phyloP scores from a whole-genome alignment of 1,284 basidiomycete genomes.

The Leccinum fallax region DNA sequence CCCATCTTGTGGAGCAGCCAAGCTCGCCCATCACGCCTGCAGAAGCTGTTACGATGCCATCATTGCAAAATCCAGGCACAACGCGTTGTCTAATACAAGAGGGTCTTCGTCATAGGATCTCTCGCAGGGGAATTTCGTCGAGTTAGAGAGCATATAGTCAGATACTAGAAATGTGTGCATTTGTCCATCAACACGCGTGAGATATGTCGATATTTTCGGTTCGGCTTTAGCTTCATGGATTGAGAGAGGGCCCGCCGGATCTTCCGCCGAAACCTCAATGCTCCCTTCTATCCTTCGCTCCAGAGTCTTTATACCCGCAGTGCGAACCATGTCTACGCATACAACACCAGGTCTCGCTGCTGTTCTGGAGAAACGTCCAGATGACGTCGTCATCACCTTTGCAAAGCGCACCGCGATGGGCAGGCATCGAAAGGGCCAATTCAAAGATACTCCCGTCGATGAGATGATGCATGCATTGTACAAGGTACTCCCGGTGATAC shows the following conservation, averaged over 20 bases:
- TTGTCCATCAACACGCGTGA: constrained; percentile 5
- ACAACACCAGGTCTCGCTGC: constrained; percentile 45
- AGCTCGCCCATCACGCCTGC: constrained; percentile 90
- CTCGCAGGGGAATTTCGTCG: constrained; percentile 1
- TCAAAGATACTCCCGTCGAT: constrained; percentile 76
- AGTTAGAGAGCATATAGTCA: constrained; percentile 1
- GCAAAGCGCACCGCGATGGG: constrained; percentile 81
- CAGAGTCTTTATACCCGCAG: constrained; percentile 2
- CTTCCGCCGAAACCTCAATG: constrained; percentile 14
- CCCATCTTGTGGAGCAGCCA: constrained; percentile 87
- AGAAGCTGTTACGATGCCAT: constrained; percentile 82
- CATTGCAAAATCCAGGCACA: constrained; percentile 55
- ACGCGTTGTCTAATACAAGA: constrained; percentile 2
- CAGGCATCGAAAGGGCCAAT: constrained; percentile 76
- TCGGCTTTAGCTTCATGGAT: neutral
- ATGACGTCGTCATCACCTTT: constrained; percentile 87
- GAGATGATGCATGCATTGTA: constrained; percentile 71
- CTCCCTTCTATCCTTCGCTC: constrained; percentile 12
- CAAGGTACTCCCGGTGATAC: constrained; percentile 49
- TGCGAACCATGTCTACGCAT: constrained; percentile 43
- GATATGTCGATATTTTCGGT: neutral
- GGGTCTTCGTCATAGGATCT: constrained; percentile 3
- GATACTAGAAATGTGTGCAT: neutral
- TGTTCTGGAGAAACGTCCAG: constrained; percentile 66
- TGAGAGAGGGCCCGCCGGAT: neutral